Percentiles rank a stretch among this genome's conserved stretches.
Conservation (phyloP, 2,329 filamentous ascomycete species). For the Aspergillus ibericus region DNA sequence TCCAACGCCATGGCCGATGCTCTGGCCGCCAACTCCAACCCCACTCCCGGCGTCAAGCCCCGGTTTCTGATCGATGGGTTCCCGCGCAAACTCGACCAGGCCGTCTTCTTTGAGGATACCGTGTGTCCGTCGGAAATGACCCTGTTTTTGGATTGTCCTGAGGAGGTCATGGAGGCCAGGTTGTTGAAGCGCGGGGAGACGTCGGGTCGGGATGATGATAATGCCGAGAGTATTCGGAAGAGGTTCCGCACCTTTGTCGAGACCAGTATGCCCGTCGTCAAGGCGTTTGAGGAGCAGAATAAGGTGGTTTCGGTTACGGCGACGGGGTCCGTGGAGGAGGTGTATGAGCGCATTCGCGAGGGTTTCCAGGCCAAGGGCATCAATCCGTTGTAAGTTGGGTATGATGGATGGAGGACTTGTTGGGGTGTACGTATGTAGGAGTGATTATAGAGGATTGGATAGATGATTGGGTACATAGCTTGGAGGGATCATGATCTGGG, state of each 20-base stretch:
- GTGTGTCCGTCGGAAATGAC: slow-evolving; percentile 84
- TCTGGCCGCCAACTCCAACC: not conserved
- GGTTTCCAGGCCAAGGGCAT: slow-evolving; percentile 48
- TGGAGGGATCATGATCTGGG: too few species aligned
- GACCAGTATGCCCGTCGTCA: slow-evolving; percentile 95
- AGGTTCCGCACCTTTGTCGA: slow-evolving; percentile 91
- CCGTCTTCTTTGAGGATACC: slow-evolving; percentile 83
- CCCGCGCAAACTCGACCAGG: slow-evolving; percentile 96
- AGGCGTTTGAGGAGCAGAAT: slow-evolving; percentile 73
- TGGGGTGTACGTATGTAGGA: not conserved
- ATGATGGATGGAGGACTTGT: not conserved
- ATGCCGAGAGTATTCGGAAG: slow-evolving; percentile 93
- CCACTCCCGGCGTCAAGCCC: slow-evolving; percentile 46
- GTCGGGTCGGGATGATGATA: slow-evolving; percentile 87
- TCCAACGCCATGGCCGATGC: slow-evolving; percentile 81
- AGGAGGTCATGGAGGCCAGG: slow-evolving; percentile 80
- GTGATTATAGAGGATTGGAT: not conserved
- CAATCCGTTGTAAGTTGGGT: slow-evolving; percentile 18
- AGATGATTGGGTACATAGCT: not conserved
- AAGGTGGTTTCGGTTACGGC: slow-evolving; percentile 80
- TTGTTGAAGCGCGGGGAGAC: slow-evolving; percentile 90
- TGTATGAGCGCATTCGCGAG: slow-evolving; percentile 57
- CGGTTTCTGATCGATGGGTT: slow-evolving; percentile 83
- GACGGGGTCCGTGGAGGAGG: slow-evolving; percentile 64
- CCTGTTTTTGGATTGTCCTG: slow-evolving; percentile 91